Base-by-base conservation (phyloP, 495 filamentous ascomycete genomes). In the Darksidea phi region DNA sequence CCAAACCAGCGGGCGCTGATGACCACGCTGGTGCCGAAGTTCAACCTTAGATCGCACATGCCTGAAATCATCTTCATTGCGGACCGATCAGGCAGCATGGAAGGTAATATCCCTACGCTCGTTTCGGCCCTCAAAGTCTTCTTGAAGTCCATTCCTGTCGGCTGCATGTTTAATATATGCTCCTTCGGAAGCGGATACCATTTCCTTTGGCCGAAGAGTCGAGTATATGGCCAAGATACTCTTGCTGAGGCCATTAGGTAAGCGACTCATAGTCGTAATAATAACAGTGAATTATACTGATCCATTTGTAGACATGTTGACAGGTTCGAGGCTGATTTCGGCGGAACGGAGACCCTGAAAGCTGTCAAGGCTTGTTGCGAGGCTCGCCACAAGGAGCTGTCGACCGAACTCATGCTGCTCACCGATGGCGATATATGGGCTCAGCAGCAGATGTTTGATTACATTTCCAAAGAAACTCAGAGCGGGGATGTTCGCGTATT, bases 111-210 rank as follows among this genome's bases (percentile, higher is more conserved):
- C 0, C 34, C 63, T 0, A 81, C 82, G 10, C 70, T 88, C 18
- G 70, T 79, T 17, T 75, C 78, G 5, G 86, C 86, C 1, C 73
- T 90, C 25, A 74, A 75, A 1, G 72, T 88, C n/a, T 86, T 90
- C 57, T 74, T 91, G 25, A 88, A 88, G 61, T 87, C 84, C 0
- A 73, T 91, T 10, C 86, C 86, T 1, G 58, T 83, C 0, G 86
- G 85, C 0, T 73, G 82, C 49, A 82, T 79, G 69, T 90, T 91
- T 76, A 89, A 91, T 70, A 88, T 90, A 50, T 85, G 81, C 71
- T 87, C 83, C 2, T 91, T 91, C 62, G 87, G 87, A 8, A 73
- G 48, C 21, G n/a, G 20, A 0, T 61, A 80, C 59, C 62, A 71
- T 0, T 83, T 86, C 51, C 74, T 91, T 12, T 91, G 86, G 80